These are phyloP conservation scores for Microbotryum saponariae DNA, from an alignment of 1,284 basidiomycete genomes.

Conservation along the genomic window DNA sequence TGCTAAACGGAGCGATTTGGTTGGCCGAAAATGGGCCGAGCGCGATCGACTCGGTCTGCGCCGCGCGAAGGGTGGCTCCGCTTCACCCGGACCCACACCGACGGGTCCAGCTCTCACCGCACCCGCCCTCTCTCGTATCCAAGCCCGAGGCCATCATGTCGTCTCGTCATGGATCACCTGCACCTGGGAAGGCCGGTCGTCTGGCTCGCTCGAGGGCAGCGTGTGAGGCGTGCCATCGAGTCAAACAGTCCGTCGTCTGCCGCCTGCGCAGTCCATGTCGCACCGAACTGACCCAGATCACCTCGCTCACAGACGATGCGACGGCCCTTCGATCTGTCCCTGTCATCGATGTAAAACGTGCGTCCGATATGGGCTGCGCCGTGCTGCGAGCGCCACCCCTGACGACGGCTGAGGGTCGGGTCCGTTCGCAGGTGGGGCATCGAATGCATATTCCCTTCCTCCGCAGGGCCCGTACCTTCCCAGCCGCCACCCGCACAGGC, in stretches of 20 bases:
- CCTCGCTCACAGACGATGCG: slow-evolving; percentile 19
- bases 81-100: too few relatives aligned
- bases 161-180: too few relatives aligned
- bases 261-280: neutral
- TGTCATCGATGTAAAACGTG: slow-evolving; percentile 29
- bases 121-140: too few relatives aligned
- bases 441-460: slow-evolving; percentile 27
- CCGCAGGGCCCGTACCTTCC: neutral
- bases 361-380: neutral
- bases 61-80: too few relatives aligned
- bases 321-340: slow-evolving; percentile 24
- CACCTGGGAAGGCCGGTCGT: slow-evolving; percentile 15
- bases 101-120: too few relatives aligned
- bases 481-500: neutral
- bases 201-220: slow-evolving; percentile 8
- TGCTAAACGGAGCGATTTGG: too few relatives aligned
- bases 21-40: too few relatives aligned
- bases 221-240: slow-evolving; percentile 18
- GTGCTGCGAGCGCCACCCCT: neutral
- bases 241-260: slow-evolving; percentile 18
- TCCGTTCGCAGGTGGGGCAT: slow-evolving; percentile 15
- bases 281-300: neutral
- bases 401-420: neutral
- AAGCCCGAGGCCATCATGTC: too few relatives aligned
- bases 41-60: too few relatives aligned